Conservation (phyloP, 345 rosid species). For the Bruguiera gymnorhiza region DNA sequence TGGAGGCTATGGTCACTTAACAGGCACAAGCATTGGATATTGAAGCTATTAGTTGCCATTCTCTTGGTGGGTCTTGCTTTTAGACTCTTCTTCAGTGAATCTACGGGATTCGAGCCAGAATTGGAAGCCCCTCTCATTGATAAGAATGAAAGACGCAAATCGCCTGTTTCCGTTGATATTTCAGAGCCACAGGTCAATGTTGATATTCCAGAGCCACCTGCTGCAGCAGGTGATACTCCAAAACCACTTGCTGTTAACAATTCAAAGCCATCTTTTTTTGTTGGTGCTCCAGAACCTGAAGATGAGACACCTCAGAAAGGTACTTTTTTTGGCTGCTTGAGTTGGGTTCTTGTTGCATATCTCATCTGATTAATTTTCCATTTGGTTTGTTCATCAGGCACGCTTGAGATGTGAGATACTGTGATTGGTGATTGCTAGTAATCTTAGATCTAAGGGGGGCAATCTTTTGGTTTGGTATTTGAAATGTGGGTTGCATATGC, state of each 20-base stretch:
- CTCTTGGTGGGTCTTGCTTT: constrained; percentile 57
- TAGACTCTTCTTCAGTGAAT: constrained; percentile 44
- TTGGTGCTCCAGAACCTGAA: constrained; percentile 39
- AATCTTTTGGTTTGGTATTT: neutral
- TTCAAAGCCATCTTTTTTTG: constrained; percentile 2
- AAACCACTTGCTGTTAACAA: neutral
- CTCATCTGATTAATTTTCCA: neutral
- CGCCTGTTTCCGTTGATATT: neutral
- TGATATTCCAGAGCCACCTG: constrained; percentile 4
- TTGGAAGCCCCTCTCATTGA: constrained; percentile 27
- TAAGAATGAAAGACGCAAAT: constrained; percentile 5
- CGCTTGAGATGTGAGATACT: neutral
- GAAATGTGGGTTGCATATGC: constrained; percentile 5
- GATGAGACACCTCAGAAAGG: constrained; percentile 50
- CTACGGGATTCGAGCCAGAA: constrained; percentile 29
- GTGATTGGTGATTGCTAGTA: neutral
- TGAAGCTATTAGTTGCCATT: constrained; percentile 47
- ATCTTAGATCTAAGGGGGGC: constrained; percentile 16
- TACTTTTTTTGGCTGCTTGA: constrained; percentile 18
- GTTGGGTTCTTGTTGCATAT: constrained; percentile 11
- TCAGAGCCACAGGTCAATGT: neutral
- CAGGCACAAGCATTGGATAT: constrained; percentile 45
- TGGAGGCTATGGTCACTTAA: constrained; percentile 34
- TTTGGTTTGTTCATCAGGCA: neutral
- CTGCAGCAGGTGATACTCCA: constrained; percentile 4